These are phyloP conservation scores for Mycena alexandri DNA, from an alignment of 768 basidiomycete species.

Conservation along the genomic window DNA sequence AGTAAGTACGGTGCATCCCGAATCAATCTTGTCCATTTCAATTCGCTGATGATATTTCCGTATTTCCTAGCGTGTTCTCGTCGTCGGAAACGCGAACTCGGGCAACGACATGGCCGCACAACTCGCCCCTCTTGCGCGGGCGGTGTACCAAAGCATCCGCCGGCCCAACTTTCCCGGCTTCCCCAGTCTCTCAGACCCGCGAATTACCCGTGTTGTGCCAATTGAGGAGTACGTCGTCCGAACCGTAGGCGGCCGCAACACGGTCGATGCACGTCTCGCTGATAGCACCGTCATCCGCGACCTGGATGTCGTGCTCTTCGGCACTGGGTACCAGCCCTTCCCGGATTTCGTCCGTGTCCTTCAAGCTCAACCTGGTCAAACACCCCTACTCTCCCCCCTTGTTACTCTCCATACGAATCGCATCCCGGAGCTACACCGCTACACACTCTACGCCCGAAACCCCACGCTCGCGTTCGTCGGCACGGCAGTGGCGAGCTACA, in stretches of 20 bases:
- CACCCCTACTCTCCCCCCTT: conserved; percentile 35
- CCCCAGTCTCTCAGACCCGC: conserved; percentile 46
- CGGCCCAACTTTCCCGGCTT: conserved; percentile 45
- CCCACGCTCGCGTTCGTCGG: conserved; percentile 48
- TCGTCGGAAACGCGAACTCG: conserved; percentile 52
- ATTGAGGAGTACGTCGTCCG: conserved; percentile 38
- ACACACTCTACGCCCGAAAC: conserved; percentile 47
- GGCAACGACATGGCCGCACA: conserved; percentile 51
- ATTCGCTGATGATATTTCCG: not conserved
- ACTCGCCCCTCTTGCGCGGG: conserved; percentile 39
- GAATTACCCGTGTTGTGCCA: conserved; percentile 47
- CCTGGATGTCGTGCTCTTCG: conserved; percentile 47
- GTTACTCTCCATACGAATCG: conserved; percentile 35
- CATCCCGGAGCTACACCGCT: conserved; percentile 46
- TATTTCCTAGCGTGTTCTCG: conserved; percentile 36
- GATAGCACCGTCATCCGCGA: conserved; percentile 40
- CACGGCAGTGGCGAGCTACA: conserved; percentile 44
- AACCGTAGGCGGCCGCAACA: not conserved
- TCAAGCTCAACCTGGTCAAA: conserved; percentile 12
- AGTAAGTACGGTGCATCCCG: conserved; percentile 42
- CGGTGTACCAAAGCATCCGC: conserved; percentile 45
- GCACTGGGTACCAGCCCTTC: conserved; percentile 49
- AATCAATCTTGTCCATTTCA: not conserved
- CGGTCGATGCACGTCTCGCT: conserved; percentile 39
- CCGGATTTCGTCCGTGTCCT: conserved; percentile 42